A percentile compares a stretch with the other conserved stretches of the same genome.
These are phyloP conservation scores for Bruguiera parviflora DNA, from an alignment of 345 rosid species.

Conservation along the genomic window DNA sequence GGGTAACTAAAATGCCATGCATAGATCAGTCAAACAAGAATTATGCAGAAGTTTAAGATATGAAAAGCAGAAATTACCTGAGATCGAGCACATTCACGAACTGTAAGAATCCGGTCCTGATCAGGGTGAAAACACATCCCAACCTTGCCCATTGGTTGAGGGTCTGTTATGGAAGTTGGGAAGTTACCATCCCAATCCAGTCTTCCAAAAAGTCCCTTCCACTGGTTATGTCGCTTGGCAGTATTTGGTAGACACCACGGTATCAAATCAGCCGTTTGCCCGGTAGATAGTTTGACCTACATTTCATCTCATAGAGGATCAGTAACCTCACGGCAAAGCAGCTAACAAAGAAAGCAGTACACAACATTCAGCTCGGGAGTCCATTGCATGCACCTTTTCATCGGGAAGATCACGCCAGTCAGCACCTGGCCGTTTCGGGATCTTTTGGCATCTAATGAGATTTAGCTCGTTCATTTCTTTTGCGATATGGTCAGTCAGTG, in stretches of 20 bases:
- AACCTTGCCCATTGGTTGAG: slow-evolving; percentile 95
- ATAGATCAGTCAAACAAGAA: not conserved
- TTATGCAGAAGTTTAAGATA: not conserved
- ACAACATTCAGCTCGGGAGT: not conserved
- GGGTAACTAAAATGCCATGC: not conserved
- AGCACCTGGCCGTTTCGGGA: slow-evolving; percentile 84
- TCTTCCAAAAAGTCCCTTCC: slow-evolving; percentile 92
- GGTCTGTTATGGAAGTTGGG: slow-evolving; percentile 83
- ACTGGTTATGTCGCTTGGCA: slow-evolving; percentile 67
- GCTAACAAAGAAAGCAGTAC: not conserved
- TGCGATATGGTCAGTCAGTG: slow-evolving; percentile 70
- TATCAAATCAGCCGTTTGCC: slow-evolving; percentile 60
- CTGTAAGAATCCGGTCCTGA: slow-evolving; percentile 75
- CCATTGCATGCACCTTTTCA: slow-evolving; percentile 49
- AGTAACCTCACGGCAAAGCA: not conserved
- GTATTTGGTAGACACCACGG: slow-evolving; percentile 86
- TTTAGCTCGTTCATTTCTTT: slow-evolving; percentile 80
- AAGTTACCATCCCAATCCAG: slow-evolving; percentile 93
- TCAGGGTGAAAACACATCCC: slow-evolving; percentile 95
- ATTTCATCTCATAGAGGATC: not conserved
- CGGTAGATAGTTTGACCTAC: slow-evolving; percentile 61
- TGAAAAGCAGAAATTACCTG: slow-evolving; percentile 43
- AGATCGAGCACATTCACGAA: slow-evolving; percentile 89
- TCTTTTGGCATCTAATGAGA: slow-evolving; percentile 59
- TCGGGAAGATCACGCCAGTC: slow-evolving; percentile 89